Conservation (phyloP, 2,329 filamentous ascomycete species). For the Arthrobotrys megalospora region DNA sequence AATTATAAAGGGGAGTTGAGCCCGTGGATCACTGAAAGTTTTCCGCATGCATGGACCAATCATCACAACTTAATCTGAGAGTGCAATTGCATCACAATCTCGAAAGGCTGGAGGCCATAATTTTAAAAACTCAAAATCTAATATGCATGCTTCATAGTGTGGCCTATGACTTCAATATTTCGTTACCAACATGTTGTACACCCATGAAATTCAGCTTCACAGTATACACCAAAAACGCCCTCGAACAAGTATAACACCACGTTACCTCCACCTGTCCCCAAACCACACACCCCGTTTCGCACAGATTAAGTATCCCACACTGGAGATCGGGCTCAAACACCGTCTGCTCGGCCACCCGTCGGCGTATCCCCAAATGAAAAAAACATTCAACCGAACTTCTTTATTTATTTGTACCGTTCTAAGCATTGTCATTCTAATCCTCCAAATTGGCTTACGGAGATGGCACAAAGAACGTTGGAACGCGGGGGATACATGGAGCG, state of each 20-base stretch:
- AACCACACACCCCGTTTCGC: neutral
- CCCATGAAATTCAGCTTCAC: neutral
- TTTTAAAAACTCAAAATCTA: conserved; percentile 3
- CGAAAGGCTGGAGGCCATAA: neutral
- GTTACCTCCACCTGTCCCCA: conserved; percentile 29
- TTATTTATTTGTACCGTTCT: conserved; percentile 32
- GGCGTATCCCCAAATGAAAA: conserved; percentile 8
- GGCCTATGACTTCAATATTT: no score
- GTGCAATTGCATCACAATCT: conserved; percentile 15
- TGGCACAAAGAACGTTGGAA: conserved; percentile 58
- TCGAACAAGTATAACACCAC: conserved; percentile 46
- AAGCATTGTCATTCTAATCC: conserved; percentile 16
- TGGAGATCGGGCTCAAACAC: conserved; percentile 39
- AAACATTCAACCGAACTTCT: conserved; percentile 25
- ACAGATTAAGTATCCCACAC: conserved; percentile 6
- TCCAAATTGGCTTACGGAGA: conserved; percentile 21
- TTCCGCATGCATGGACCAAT: neutral
- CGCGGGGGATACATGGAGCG: conserved; percentile 47
- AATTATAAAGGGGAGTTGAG: neutral
- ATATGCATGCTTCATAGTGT: neutral
- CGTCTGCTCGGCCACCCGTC: neutral
- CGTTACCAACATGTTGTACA: neutral
- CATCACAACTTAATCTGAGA: neutral
- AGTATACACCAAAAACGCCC: conserved; percentile 13
- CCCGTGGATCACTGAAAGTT: neutral